Percentiles rank a stretch among this genome's conserved stretches.
These are phyloP conservation scores for Trametes sanguinea DNA, from an alignment of 768 basidiomycete genomes.

Conservation along the genomic window DNA sequence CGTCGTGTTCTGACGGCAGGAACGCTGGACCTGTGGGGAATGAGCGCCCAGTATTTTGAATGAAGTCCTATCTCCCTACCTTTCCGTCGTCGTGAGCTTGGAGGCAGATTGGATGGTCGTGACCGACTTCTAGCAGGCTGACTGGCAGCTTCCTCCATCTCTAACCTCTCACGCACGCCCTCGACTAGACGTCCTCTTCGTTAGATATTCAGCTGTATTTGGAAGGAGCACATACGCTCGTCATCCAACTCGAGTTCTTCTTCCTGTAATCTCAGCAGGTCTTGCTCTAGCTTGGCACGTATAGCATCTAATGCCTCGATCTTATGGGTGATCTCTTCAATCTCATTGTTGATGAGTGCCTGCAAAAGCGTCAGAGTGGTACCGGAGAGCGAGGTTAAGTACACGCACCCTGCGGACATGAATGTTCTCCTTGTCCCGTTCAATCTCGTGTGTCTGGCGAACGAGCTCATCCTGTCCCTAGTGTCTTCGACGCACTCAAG, in stretches of 20 bases:
- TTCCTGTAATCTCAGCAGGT: conserved; percentile 85
- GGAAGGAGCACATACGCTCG: conserved; percentile 64
- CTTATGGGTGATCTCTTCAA: conserved; percentile 86
- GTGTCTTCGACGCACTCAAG: conserved; percentile 63
- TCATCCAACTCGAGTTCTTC: conserved; percentile 97
- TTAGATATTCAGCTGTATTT: background rate
- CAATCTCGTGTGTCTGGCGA: conserved; percentile 83
- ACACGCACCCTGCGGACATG: conserved; percentile 79
- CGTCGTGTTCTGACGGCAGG: conserved; percentile 95
- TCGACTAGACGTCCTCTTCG: conserved; percentile 56
- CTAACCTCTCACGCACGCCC: conserved; percentile 84
- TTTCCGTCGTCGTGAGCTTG: conserved; percentile 71
- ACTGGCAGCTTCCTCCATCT: conserved; percentile 58
- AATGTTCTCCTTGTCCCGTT: conserved; percentile 89
- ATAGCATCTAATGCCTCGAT: conserved; percentile 84
- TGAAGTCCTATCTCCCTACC: conserved; percentile 37
- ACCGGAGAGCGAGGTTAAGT: conserved; percentile 4
- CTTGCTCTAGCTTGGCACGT: conserved; percentile 75
- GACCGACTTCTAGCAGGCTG: conserved; percentile 33
- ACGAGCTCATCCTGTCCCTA: conserved; percentile 85
- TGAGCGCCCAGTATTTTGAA: background rate
- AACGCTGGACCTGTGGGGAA: conserved; percentile 78
- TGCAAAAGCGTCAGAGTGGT: conserved; percentile 34
- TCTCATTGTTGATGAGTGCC: conserved; percentile 86
- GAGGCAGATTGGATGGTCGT: conserved; percentile 45